Base-by-base conservation (phyloP, 352 stramenopile species). In the Globisporangium yorkense region DNA sequence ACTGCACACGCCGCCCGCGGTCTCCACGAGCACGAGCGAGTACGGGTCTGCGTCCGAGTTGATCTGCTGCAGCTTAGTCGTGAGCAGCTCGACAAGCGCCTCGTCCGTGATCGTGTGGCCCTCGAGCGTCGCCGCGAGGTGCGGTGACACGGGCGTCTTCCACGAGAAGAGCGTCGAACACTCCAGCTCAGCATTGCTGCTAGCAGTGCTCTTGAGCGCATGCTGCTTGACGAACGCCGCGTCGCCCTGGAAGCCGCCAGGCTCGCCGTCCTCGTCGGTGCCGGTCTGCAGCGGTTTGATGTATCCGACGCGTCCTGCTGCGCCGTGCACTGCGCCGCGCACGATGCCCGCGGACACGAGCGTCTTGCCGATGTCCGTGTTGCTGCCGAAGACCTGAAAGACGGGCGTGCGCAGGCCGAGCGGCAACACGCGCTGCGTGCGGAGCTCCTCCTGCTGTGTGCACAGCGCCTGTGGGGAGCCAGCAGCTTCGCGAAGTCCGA, bases 341-440 rank as follows among this genome's bases (percentile, higher is more conserved):
- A 96, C 87, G 46, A 99, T 92, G 31, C 93, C 95, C 0, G 90
- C 81, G n/a, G 92, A 96, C 16, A 99, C 71, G 33, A 99, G 81
- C 1, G 95, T 98, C 78, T 99, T 99, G 61, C 96, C 96, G 27
- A 99, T 94, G 74, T 98, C 96, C 46, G 96, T 99, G 69, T 99
- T 99, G 65, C 93, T 96, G 54, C 96, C 96, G 69, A 97, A 98
- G n/a, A 99, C 75, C 61, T 94, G 84, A 57, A 94, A 90, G 54
- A 91, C 68, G 9, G 84, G 84, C 57, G 80, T 80, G 29, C 80
- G 55, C n/a, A 93, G 80, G 43, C 65, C 74, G 51, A 87, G 48
- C 12, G 67, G 57, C 13, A 75, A 50, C 39, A 80, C 74, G 37
- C 78, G 76, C 40, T 82, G 63, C 8, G 75, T 84, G 57, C 77